phyloP scores from a whole-genome alignment of 75 land plant genomes.

The Sequoia sempervirens region DNA sequence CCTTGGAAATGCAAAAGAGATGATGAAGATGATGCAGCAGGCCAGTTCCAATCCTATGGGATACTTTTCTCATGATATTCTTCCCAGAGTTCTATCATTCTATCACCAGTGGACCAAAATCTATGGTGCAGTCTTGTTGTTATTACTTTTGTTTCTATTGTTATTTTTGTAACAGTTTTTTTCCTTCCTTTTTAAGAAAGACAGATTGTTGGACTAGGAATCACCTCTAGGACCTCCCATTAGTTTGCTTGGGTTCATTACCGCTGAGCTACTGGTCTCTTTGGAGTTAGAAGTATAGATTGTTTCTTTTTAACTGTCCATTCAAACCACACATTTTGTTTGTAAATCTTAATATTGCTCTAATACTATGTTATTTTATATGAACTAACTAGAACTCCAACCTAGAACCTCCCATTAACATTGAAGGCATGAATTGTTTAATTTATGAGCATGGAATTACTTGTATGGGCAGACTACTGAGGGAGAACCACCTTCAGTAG shows the following conservation, averaged over 20 bases:
- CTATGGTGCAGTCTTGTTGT: conserved; percentile 37
- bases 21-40: conserved; percentile 46
- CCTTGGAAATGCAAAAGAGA: conserved; percentile 61
- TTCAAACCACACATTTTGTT: no score
- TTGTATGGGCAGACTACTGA: no score
- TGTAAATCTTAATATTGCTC: background rate
- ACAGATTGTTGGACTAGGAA: background rate
- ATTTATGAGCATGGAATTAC: no score
- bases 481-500: background rate
- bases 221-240: background rate
- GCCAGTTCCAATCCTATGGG: conserved; percentile 54
- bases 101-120: conserved; percentile 75
- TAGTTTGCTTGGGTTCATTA: background rate
- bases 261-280: background rate
- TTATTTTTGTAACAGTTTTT: background rate
- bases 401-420: background rate
- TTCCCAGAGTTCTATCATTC: conserved; percentile 73
- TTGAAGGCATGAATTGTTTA: no score
- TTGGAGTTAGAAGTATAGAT: background rate
- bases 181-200: no score
- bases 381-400: background rate
- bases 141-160: background rate
- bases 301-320: background rate
- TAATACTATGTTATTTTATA: no score
- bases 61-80: conserved; percentile 62